A percentile compares a stretch with the other conserved stretches of the same genome.
These are phyloP conservation scores for Prunus davidiana DNA, from an alignment of 306 rosid species.

Conservation along the genomic window DNA sequence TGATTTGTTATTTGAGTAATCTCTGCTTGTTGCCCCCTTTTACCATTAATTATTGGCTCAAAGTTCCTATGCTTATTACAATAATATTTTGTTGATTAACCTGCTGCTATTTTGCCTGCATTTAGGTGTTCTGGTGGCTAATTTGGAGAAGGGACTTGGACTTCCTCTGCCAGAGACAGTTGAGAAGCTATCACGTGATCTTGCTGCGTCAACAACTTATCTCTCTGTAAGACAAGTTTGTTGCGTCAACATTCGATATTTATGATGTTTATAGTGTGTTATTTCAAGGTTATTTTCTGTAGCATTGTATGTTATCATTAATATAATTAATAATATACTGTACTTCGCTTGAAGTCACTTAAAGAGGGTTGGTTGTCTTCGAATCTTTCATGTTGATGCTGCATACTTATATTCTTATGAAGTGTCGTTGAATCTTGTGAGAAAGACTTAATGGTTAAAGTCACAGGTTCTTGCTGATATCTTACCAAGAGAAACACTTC, in stretches of 20 bases:
- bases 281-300: neutral
- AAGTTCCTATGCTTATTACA: neutral
- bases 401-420: conserved; percentile 20
- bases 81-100: conserved; percentile 13
- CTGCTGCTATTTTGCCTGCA: conserved; percentile 16
- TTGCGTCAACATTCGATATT: conserved; percentile 35
- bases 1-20: neutral
- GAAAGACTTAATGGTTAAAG: conserved; percentile 24
- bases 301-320: neutral
- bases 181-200: conserved; percentile 52
- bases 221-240: conserved; percentile 61
- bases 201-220: conserved; percentile 48
- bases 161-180: conserved; percentile 47
- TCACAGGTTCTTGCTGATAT: conserved; percentile 72
- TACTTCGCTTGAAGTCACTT: neutral
- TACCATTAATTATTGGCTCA: neutral
- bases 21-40: neutral
- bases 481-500: conserved; percentile 74
- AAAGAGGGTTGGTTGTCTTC: neutral
- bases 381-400: conserved; percentile 5
- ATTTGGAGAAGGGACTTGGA: conserved; percentile 54
- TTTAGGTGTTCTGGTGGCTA: conserved; percentile 52
- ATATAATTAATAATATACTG: neutral
- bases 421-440: conserved; percentile 23
- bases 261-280: neutral